Conservation (phyloP, 139 green algal species). For the Cymbomonas tetramitiformis region DNA sequence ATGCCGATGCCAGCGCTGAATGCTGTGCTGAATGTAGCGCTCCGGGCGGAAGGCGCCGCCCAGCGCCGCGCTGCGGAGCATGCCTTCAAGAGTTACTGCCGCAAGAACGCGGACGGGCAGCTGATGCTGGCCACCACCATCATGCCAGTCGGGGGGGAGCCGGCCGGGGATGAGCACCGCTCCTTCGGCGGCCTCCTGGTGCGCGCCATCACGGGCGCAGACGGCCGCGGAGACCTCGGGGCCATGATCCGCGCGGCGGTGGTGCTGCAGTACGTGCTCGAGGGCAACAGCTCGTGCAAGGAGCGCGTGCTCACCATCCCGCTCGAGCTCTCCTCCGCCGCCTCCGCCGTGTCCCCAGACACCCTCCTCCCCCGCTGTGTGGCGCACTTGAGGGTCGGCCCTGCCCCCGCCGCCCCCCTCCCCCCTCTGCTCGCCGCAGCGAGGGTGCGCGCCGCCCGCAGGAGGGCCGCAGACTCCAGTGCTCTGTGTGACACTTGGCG, state of each 20-base stretch:
- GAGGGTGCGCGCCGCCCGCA: background rate
- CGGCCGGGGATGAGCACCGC: background rate
- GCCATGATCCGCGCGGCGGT: background rate
- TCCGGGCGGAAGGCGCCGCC: background rate
- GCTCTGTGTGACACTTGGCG: no score
- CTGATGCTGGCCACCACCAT: conserved; percentile 30
- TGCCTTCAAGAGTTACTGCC: conserved; percentile 15
- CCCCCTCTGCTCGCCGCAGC: background rate
- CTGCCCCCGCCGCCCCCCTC: background rate
- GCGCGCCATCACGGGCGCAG: background rate
- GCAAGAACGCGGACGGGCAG: conserved; percentile 25
- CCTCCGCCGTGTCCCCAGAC: conserved; percentile 16
- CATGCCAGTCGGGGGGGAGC: conserved; percentile 9
- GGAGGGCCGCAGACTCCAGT: background rate
- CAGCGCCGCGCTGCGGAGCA: conserved; percentile 24
- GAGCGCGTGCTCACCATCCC: conserved; percentile 24
- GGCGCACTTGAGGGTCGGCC: conserved; percentile 15
- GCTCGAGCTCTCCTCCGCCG: conserved; percentile 22
- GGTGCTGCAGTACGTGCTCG: conserved; percentile 17
- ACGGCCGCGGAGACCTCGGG: background rate
- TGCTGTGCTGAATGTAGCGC: conserved; percentile 15
- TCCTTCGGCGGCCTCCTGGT: conserved; percentile 8
- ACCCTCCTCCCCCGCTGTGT: conserved; percentile 26
- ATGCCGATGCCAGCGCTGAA: conserved; percentile 22
- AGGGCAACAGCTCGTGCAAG: conserved; percentile 23